Evolutionary conservation across 139 green algal species (phyloP), one percentile per base, ranked within the genome.

Genomic region (Volvox reticuliferus): DNA sequence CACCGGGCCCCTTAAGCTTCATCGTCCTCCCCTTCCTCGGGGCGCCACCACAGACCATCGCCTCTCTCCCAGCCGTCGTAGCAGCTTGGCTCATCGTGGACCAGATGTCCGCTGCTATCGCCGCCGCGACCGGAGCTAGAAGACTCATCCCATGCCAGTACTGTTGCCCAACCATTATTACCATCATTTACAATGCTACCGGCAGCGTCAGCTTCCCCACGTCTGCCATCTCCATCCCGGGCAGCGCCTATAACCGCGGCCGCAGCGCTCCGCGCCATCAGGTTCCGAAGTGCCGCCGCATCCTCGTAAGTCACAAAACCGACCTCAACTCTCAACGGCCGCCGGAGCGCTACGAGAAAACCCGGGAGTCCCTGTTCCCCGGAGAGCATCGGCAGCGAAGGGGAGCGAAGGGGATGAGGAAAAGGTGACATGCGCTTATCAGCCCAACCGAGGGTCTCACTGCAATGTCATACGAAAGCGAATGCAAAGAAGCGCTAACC

Each of bases 261-360:
- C 14, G 75, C 32, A 20, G 75, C 44, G 44, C 20, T 81, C 75
- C 32, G 75, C 32, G 14, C 20, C 71, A 80, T 36, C 83, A 88
- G 24, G 35, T 21, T 17, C 21, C 83, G 67, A 18, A 88, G 67
- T 12, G 26, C 24, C 0, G 83, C 65, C 16, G 83, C 83, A 26
- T 88, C 35, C 12, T 16, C 14, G 26, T 37, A 37, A 17, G 61
- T 18, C 35, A 88, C 55, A 37, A 88, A 88, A 26, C 14, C 24
- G 2, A 68, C 83, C 21, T 88, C 67, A 9, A 88, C 67, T 2
- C 12, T 16, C 67, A 88, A 68, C 24, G 83, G 63, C 67, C 24
- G 63, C 67, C 67, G 83, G 65, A 88, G 83, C 33, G 83, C 67
- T 33, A 88, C 83, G 14, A 88, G 83, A 36, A 88, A 37, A 17